A percentile compares a stretch with the other conserved stretches of the same genome.
phyloP scores from a whole-genome alignment of 352 stramenopile genomes.

The Saprolegnia parasitica region DNA sequence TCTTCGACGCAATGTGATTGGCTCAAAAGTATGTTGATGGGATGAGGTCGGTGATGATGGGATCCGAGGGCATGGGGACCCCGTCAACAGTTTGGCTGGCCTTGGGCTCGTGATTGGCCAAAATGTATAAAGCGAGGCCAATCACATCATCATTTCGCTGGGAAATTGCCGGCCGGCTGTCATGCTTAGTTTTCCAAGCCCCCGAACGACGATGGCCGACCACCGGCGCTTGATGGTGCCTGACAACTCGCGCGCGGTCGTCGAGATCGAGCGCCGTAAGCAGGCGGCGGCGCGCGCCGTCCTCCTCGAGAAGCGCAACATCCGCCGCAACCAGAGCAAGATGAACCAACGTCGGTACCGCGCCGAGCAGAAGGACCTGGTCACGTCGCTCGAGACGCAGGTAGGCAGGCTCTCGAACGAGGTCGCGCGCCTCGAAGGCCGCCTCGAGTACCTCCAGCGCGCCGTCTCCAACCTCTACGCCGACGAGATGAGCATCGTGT shows the following conservation, averaged over 20 bases:
- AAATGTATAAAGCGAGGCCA: background rate
- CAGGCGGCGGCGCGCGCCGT: background rate
- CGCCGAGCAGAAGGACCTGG: conserved; percentile 7
- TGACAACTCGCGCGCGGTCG: background rate
- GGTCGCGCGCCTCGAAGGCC: conserved; percentile 15
- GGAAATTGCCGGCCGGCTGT: background rate
- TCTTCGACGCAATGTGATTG: background rate
- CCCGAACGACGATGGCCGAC: background rate
- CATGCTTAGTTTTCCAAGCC: conserved; percentile 16
- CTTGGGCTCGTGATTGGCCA: background rate
- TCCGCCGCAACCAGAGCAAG: conserved; percentile 23
- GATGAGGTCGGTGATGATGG: background rate
- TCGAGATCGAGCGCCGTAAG: conserved; percentile 8
- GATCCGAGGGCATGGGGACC: background rate
- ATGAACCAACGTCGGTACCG: conserved; percentile 24
- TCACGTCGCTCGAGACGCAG: background rate
- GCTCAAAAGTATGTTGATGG: conserved; percentile 6
- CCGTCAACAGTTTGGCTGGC: background rate
- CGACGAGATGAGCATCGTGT: conserved; percentile 8
- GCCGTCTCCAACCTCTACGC: conserved; percentile 11
- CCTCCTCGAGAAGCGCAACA: conserved; percentile 2
- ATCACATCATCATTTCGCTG: conserved; percentile 7
- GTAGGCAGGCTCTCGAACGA: background rate
- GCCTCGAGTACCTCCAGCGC: background rate
- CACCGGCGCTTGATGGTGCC: conserved; percentile 1